Evolutionary conservation across 148 eudicot genomes (phyloP).

Genomic region (Limonium bicolor): DNA sequence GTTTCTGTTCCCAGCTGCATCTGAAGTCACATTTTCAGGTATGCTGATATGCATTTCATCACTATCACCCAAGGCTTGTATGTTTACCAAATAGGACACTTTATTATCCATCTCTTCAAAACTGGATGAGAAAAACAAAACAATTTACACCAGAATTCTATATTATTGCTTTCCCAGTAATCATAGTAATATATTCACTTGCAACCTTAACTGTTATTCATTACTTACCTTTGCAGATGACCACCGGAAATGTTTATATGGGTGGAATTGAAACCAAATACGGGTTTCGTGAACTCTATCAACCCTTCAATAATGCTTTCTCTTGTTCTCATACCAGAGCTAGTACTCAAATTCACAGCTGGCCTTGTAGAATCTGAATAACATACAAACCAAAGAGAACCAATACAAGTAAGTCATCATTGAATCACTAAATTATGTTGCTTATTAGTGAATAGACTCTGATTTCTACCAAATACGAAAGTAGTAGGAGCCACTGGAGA

Average conservation of each 20-base stretch:
- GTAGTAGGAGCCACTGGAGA: constrained; percentile 69
- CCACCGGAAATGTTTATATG: constrained; percentile 63
- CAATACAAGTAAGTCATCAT: neutral
- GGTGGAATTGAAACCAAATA: constrained; percentile 77
- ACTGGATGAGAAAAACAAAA: constrained; percentile 37
- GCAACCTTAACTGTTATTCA: no score
- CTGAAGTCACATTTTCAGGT: constrained; percentile 74
- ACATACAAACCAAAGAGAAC: neutral
- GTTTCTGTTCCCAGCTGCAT: constrained; percentile 85
- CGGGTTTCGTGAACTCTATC: constrained; percentile 77
- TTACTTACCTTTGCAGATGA: constrained; percentile 33
- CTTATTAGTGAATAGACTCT: neutral
- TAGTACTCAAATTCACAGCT: constrained; percentile 54
- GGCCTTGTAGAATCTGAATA: constrained; percentile 68
- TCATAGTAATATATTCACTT: no score
- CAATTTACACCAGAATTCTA: no score
- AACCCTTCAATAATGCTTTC: constrained; percentile 28
- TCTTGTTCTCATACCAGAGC: constrained; percentile 49
- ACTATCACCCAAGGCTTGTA: constrained; percentile 22
- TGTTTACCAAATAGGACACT: constrained; percentile 24
- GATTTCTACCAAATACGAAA: constrained; percentile 60
- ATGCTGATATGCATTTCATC: constrained; percentile 27
- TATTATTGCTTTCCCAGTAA: no score
- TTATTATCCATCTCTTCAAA: constrained; percentile 37
- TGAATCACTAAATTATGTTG: neutral